Evolutionary conservation across 2,329 filamentous ascomycete species (phyloP).

Genomic region (Allantophomopsis lycopodina): DNA sequence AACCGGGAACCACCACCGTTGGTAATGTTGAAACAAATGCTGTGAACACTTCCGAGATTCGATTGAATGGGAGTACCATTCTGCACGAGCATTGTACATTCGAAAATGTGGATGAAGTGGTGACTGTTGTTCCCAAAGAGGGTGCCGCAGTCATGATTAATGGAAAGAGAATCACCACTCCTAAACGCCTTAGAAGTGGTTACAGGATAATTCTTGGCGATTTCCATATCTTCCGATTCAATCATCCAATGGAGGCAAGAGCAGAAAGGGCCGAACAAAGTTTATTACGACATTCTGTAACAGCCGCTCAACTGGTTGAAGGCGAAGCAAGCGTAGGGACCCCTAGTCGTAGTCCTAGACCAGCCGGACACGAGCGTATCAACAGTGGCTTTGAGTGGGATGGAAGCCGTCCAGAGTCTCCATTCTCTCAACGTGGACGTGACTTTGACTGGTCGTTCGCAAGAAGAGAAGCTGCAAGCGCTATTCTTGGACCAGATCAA

Average conservation of each 20-base stretch:
- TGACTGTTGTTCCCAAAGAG: constrained; percentile 80
- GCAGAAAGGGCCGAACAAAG: constrained; percentile 85
- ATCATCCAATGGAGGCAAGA: constrained; percentile 89
- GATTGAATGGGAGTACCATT: constrained; percentile 87
- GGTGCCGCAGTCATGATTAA: constrained; percentile 99
- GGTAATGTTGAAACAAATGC: constrained; percentile 83
- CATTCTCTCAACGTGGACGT: constrained; percentile 54
- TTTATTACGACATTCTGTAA: constrained; percentile 70
- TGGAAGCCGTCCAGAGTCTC: constrained; percentile 68
- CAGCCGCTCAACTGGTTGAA: constrained; percentile 43
- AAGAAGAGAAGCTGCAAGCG: constrained; percentile 80
- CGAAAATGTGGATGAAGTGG: constrained; percentile 82
- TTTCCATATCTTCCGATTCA: constrained; percentile 98
- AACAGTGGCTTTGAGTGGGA: constrained; percentile 64
- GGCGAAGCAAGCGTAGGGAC: constrained; percentile 35
- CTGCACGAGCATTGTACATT: constrained; percentile 87
- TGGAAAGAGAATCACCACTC: constrained; percentile 75
- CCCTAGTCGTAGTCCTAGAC: constrained; percentile 45
- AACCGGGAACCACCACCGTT: constrained; percentile 86
- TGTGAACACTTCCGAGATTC: constrained; percentile 67
- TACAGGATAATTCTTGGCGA: constrained; percentile 93
- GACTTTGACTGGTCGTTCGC: constrained; percentile 95
- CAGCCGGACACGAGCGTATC: constrained; percentile 58
- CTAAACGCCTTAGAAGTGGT: constrained; percentile 76
- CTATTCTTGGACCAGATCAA: constrained; percentile 80